Evolutionary conservation across 108 stramenopile genomes (phyloP).

Genomic region (Stephanodiscus minutulus): DNA sequence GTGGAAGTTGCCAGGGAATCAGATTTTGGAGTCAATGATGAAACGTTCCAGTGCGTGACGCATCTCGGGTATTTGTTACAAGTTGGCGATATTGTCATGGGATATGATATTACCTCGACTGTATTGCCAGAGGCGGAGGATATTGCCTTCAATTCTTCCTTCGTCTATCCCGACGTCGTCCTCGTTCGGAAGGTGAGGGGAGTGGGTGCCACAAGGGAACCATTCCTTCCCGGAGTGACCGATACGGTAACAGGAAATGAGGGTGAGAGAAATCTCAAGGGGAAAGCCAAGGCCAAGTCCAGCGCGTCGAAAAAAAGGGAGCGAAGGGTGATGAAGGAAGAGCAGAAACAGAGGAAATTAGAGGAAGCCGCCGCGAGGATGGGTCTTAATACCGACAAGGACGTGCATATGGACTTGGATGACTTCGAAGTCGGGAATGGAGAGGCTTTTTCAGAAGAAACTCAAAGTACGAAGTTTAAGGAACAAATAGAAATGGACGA

Average conservation of each 20-base stretch:
- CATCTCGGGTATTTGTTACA: slow-evolving; percentile 93
- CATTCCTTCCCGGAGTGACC: slow-evolving; percentile 2
- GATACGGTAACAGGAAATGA: slow-evolving; percentile 10
- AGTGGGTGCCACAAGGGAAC: too few relatives aligned
- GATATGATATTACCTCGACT: slow-evolving; percentile 87
- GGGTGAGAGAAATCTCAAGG: not conserved
- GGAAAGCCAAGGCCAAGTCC: slow-evolving; percentile 48
- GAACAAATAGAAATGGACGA: slow-evolving; percentile 56
- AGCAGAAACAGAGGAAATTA: slow-evolving; percentile 66
- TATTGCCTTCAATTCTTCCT: slow-evolving; percentile 50
- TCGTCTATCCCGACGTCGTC: slow-evolving; percentile 92
- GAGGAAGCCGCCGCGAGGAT: slow-evolving; percentile 80
- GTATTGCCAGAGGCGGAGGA: slow-evolving; percentile 64
- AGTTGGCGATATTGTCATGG: slow-evolving; percentile 94
- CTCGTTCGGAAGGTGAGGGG: slow-evolving; percentile 92
- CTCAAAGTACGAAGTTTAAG: slow-evolving; percentile 44
- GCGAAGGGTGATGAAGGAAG: slow-evolving; percentile 64
- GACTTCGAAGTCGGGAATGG: slow-evolving; percentile 29
- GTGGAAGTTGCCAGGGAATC: slow-evolving; percentile 89
- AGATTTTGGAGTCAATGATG: slow-evolving; percentile 93
- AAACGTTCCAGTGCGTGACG: slow-evolving; percentile 80
- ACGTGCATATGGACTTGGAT: slow-evolving; percentile 44
- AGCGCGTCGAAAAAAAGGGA: slow-evolving; percentile 61
- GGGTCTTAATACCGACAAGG: slow-evolving; percentile 75
- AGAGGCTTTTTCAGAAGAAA: slow-evolving; percentile 36